Evolutionary conservation across 2,329 filamentous ascomycete species (phyloP), one percentile per base, ranked within the genome.

Genomic region (Arachnomyces sp.): DNA sequence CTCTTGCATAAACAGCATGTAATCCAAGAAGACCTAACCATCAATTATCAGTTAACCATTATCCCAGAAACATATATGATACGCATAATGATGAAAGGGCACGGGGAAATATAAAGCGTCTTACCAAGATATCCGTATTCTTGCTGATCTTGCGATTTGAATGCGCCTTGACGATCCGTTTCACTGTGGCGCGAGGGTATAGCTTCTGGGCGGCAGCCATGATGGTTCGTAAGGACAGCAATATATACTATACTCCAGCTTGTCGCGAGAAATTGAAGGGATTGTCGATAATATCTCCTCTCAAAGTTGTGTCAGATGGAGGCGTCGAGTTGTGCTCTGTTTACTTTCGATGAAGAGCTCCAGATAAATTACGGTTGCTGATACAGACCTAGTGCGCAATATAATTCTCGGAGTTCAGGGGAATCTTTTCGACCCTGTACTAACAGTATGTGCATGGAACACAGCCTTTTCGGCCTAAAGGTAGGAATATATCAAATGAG

Each of bases 121-220:
- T 44, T 65, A 93, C 86, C 66, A 90, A 71, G 43, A 93, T 79
- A 63, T 94, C 89, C 20, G 81, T 83, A 62, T 92, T 89, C 63
- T 87, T 92, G 68, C 81, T 86, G 47, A 94, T 64, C 48, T 76
- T 82, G 57, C 81, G 79, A 47, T 84, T 82, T 7, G 86, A 83
- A 61, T 94, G 87, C 13, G 86, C 87, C 65, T 94, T 94, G 55
- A 93, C 73, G 44, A 93, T 90, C 63, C 88, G 89, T 64, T 88
- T 92, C 52, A 94, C 72, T 0, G 85, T 92, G 13, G 78, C 80
- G 47, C 88, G 81, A 8, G 88, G 88, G 55, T 94, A 94, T 11
- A 85, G 71, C 52, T 87, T 90, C 56, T 82, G 80, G 15, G 77
- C 71, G 9, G 75, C 67, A 38, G 75, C 77, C 74, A 80, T 82